These are phyloP conservation scores for Erysimum cheiri DNA, from an alignment of 441 rosid genomes.

Conservation along the genomic window DNA sequence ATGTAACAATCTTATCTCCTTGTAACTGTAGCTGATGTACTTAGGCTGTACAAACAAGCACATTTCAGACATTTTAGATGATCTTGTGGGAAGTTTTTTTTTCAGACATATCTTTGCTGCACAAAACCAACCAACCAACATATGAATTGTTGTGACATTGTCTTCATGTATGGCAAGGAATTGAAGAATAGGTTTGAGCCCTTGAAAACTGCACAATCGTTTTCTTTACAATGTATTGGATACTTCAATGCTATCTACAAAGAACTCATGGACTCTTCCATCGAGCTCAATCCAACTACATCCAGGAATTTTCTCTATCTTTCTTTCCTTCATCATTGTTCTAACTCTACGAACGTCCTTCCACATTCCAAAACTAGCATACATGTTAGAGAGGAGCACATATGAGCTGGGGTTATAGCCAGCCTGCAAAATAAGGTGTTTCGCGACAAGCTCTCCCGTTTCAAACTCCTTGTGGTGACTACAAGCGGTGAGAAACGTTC, in stretches of 20 bases:
- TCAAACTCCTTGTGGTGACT: slow-evolving; percentile 52
- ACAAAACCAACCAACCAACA: slow-evolving; percentile 15
- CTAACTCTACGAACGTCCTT: slow-evolving; percentile 53
- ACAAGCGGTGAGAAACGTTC: slow-evolving; percentile 63
- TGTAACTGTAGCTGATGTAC: slow-evolving; percentile 42
- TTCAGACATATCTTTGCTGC: slow-evolving; percentile 4
- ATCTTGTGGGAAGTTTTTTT: slow-evolving; percentile 25
- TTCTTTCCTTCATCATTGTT: slow-evolving; percentile 59
- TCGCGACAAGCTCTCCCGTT: slow-evolving; percentile 56
- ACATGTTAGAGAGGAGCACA: slow-evolving; percentile 59
- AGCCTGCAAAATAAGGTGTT: slow-evolving; percentile 49
- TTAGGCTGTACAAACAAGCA: slow-evolving; percentile 41
- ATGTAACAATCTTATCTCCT: slow-evolving; percentile 36
- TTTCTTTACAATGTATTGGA: slow-evolving; percentile 39
- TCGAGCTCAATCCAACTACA: slow-evolving; percentile 75
- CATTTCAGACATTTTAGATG: slow-evolving; percentile 20
- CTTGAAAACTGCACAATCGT: slow-evolving; percentile 13
- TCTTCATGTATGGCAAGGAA: slow-evolving; percentile 28
- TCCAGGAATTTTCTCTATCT: slow-evolving; percentile 58
- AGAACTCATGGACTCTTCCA: slow-evolving; percentile 72
- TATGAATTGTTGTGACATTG: slow-evolving; percentile 24
- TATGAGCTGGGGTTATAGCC: slow-evolving; percentile 58
- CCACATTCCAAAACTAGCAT: slow-evolving; percentile 69
- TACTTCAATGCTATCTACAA: slow-evolving; percentile 42
- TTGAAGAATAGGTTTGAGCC: slow-evolving; percentile 2